These are phyloP conservation scores for Kernera saxatilis DNA, from an alignment of 345 rosid species.

Conservation along the genomic window DNA sequence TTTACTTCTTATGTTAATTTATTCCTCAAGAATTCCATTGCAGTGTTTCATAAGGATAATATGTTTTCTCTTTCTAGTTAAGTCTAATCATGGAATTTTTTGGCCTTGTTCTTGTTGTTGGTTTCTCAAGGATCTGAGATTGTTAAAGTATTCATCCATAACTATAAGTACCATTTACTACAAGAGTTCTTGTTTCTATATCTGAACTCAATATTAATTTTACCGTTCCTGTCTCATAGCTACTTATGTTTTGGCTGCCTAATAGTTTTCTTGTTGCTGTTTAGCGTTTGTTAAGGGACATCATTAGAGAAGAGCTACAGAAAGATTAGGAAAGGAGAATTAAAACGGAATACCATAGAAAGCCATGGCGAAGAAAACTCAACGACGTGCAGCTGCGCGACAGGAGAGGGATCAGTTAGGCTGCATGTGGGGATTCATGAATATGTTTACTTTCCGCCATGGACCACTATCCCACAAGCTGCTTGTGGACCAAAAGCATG, in stretches of 20 bases:
- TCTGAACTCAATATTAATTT: background rate
- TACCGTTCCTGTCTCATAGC: background rate
- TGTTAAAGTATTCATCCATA: constrained; percentile 6
- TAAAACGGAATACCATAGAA: background rate
- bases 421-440: constrained; percentile 89
- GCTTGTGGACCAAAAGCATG: constrained; percentile 49
- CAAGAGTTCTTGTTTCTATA: background rate
- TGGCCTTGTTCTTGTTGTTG: background rate
- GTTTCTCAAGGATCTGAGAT: constrained; percentile 2
- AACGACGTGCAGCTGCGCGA: constrained; percentile 37
- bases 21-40: constrained; percentile 16
- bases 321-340: constrained; percentile 7
- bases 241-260: background rate
- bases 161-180: background rate
- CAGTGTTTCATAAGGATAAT: constrained; percentile 16
- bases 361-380: constrained; percentile 33
- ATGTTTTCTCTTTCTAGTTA: background rate
- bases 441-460: constrained; percentile 71
- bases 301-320: background rate
- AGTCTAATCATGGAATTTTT: background rate
- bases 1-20: constrained; percentile 25
- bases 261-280: background rate
- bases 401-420: constrained; percentile 68
- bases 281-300: constrained; percentile 18
- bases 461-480: constrained; percentile 59